Conservation (phyloP, 768 basidiomycete genomes). For the Tylopilus sp. region DNA sequence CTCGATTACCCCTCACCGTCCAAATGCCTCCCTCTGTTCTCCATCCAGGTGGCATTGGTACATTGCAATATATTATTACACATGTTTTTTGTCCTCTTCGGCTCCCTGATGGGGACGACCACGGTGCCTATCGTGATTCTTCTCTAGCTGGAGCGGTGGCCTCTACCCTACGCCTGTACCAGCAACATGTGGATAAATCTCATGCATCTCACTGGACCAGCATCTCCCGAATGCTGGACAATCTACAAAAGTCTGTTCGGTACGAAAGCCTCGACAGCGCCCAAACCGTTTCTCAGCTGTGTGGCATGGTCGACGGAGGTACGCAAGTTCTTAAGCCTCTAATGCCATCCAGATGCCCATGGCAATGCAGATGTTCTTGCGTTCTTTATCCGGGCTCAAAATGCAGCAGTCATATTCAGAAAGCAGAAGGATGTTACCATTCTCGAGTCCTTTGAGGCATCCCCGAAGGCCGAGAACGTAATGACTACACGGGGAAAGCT, state of each 20-base stretch:
- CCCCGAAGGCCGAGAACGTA: conserved; percentile 32
- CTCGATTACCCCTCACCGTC: neutral
- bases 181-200: too few relatives aligned
- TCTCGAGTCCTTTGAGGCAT: conserved; percentile 38
- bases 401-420: conserved; percentile 44
- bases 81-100: neutral
- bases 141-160: too few relatives aligned
- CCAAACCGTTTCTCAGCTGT: conserved; percentile 8
- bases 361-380: conserved; percentile 37
- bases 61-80: neutral
- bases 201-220: neutral
- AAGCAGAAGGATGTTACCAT: conserved; percentile 8
- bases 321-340: too few relatives aligned
- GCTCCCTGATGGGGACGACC: neutral
- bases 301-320: conserved; percentile 25
- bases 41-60: neutral
- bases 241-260: too few relatives aligned
- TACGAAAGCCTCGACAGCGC: neutral
- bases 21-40: conserved; percentile 8
- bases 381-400: conserved; percentile 42
- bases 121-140: too few relatives aligned
- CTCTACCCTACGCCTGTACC: too few relatives aligned
- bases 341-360: too few relatives aligned
- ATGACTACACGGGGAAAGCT: conserved; percentile 41
- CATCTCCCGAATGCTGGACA: neutral